Evolutionary conservation across 129 eudicot genomes (phyloP), one percentile per base, ranked within the genome.

Genomic region (Silybum marianum): DNA sequence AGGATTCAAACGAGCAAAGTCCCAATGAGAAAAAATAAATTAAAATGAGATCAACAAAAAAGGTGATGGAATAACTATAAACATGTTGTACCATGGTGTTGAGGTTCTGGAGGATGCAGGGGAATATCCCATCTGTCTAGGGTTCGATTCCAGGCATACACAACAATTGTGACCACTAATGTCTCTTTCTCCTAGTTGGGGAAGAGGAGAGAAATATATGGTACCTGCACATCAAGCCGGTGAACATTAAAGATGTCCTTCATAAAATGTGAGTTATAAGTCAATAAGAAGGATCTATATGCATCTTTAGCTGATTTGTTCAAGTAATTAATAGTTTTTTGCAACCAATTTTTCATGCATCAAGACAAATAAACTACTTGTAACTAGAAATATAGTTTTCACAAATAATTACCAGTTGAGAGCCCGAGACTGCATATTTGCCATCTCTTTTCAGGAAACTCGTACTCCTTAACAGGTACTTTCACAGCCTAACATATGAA

Each of bases 241-340:
- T 91, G 99, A 70, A 91, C 97, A 72, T 91, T 88, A 75, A 92
- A 95, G 60, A 95, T 91, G 73, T 95, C 97, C 80, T 92, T 95
- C 95, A 90, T 90, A 16, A 97, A 89, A 80, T 92, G 99, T 14
- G 97, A 93, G 86, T 91, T 93, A 73, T 95, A 95, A 0, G 99
- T 89, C 71, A 91, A 83, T 26, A 95, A 34, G 74, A 89, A 95
- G 25, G 98, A 82, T 84, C 98, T 86, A 75, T 92, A 95, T 16
- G 98, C 99, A 75, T 95, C 97, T 87, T 91, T 95, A 36, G 99
- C 99, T 3, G 98, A 86, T 82, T 87, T 89, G 89, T 95, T 93
- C 88, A 95, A 71, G 73, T 91, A 85, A 84, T 88, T n/a, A n/a
- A n/a, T n/a, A 95, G 74, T 91, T 95, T 72, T 73, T 86, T 13